Percentiles rank a stretch among this genome's conserved stretches.
Conservation (phyloP, 2,329 filamentous ascomycete genomes). For the Pseudohalonectria lignicola region DNA sequence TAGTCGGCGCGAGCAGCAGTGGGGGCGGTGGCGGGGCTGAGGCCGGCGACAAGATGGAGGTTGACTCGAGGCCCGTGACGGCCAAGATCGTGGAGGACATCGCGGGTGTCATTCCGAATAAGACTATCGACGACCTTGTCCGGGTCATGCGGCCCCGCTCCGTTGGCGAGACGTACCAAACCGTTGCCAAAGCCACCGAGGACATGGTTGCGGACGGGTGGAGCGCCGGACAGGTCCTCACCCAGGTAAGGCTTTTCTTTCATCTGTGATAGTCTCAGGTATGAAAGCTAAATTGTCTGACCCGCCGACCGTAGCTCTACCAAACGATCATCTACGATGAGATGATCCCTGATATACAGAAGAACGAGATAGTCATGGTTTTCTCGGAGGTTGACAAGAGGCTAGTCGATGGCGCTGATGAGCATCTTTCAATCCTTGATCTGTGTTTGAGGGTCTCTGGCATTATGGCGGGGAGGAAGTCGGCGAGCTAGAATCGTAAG, state of each 20-base stretch:
- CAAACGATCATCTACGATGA: conserved; percentile 77
- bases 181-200: conserved; percentile 69
- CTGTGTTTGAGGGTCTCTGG: conserved; percentile 70
- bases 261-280: conserved; percentile 4
- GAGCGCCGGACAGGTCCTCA: conserved; percentile 82
- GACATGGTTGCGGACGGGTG: conserved; percentile 93
- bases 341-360: conserved; percentile 69
- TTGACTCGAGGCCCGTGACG: conserved; percentile 53
- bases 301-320: no score
- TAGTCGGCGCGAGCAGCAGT: conserved; percentile 69
- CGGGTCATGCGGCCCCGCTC: conserved; percentile 65
- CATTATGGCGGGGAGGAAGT: conserved; percentile 43
- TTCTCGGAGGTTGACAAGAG: conserved; percentile 96
- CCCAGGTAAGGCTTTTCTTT: conserved; percentile 47
- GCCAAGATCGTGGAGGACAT: conserved; percentile 84
- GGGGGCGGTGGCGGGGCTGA: conserved; percentile 12
- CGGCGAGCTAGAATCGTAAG: background rate
- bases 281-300: conserved; percentile 10
- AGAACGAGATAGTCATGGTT: conserved; percentile 77
- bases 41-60: conserved; percentile 45
- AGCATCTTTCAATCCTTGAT: conserved; percentile 86
- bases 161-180: conserved; percentile 55
- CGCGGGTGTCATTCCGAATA: conserved; percentile 79
- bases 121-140: conserved; percentile 59
- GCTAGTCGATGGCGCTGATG: conserved; percentile 86